Evolutionary conservation across 1,284 basidiomycete genomes (phyloP).

Genomic region (Naganishia liquefaciens): DNA sequence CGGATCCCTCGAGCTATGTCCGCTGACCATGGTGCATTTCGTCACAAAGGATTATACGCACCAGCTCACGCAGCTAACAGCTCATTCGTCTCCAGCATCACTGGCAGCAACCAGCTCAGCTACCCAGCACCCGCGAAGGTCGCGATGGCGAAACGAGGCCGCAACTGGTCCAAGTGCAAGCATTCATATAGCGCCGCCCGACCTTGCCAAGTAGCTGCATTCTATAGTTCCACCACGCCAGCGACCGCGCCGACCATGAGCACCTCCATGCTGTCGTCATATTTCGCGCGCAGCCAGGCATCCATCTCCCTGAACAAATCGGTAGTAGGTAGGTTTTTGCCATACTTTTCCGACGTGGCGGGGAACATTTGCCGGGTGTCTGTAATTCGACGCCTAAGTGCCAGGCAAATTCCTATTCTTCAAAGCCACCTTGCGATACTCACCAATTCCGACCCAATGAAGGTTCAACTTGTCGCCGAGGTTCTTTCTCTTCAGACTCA

Average conservation of each 20-base stretch:
- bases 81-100: no score
- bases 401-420: neutral
- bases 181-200: no score
- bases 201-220: no score
- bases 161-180: no score
- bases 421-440: constrained; percentile 27
- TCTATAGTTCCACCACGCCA: constrained; percentile 45
- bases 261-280: constrained; percentile 46
- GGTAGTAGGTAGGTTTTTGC: constrained; percentile 48
- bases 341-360: constrained; percentile 43
- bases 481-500: constrained; percentile 39
- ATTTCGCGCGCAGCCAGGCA: constrained; percentile 45
- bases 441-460: constrained; percentile 50
- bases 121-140: no score
- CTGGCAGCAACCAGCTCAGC: no score
- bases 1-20: no score
- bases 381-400: constrained; percentile 16
- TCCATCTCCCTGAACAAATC: constrained; percentile 48
- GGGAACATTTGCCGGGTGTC: constrained; percentile 53
- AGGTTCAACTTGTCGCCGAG: constrained; percentile 40
- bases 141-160: no score
- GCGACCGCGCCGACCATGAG: constrained; percentile 47
- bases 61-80: no score
- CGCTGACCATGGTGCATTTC: no score
- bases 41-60: no score